These are phyloP conservation scores for Carex parvula DNA, from an alignment of 176 grass and related monocot species.

Conservation along the genomic window DNA sequence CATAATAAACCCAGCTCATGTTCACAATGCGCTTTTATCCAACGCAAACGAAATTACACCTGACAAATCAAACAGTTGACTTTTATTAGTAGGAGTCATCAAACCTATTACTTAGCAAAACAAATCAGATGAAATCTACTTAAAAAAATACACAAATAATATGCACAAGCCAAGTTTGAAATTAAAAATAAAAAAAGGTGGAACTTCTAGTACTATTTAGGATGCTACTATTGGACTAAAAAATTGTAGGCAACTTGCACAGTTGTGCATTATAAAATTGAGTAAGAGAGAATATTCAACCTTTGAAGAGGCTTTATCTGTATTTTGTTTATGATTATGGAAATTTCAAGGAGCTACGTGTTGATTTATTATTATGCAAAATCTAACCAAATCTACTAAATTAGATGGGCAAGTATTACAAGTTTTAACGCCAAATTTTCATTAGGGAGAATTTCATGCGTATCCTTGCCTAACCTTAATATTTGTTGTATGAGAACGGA, in stretches of 20 bases:
- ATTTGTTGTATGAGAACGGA: neutral
- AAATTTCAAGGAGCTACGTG: neutral
- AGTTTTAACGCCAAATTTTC: neutral
- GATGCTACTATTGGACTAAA: neutral
- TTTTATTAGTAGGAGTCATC: neutral
- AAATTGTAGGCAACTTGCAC: neutral
- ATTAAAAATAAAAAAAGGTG: neutral
- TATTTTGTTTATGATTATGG: neutral
- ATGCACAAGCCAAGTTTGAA: neutral
- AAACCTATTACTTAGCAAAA: neutral
- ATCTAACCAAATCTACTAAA: neutral
- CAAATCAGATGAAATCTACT: neutral
- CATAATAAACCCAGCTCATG: neutral
- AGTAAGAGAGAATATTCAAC: neutral
- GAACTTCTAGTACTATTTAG: neutral
- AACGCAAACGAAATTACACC: neutral
- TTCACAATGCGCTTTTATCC: neutral
- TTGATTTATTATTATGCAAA: neutral
- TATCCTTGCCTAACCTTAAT: neutral
- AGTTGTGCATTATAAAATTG: neutral
- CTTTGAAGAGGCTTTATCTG: neutral
- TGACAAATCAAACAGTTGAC: neutral
- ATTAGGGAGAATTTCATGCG: neutral
- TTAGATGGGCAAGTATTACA: neutral
- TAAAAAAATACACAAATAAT: neutral